Evolutionary conservation across 805 yeast genomes (phyloP).

Genomic region (Kuraishia molischiana): DNA sequence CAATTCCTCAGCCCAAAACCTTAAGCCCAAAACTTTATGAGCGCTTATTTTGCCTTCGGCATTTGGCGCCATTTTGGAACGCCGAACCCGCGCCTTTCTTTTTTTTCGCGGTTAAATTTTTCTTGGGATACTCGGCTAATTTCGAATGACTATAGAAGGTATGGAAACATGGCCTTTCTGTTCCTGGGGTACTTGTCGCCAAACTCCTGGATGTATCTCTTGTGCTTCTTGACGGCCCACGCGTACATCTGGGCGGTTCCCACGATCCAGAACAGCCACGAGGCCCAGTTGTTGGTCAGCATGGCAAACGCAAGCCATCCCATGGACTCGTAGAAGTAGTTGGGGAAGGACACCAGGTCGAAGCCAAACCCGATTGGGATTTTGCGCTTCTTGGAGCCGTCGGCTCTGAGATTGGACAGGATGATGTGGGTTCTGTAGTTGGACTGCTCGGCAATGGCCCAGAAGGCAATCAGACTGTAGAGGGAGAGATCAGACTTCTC

Average conservation of each 20-base stretch:
- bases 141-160: slow-evolving; percentile 47
- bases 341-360: slow-evolving; percentile 77
- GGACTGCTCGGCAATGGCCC: slow-evolving; percentile 56
- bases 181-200: slow-evolving; percentile 72
- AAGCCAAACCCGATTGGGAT: slow-evolving; percentile 86
- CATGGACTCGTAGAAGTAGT: slow-evolving; percentile 80
- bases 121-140: too few relatives aligned
- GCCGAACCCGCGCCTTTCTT: too few relatives aligned
- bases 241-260: slow-evolving; percentile 76
- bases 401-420: slow-evolving; percentile 48
- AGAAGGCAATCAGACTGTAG: slow-evolving; percentile 28
- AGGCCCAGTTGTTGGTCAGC: slow-evolving; percentile 68
- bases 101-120: too few relatives aligned
- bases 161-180: slow-evolving; percentile 78
- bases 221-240: slow-evolving; percentile 89
- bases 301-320: slow-evolving; percentile 67
- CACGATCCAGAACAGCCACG: slow-evolving; percentile 60
- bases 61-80: too few relatives aligned
- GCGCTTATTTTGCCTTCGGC: too few relatives aligned
- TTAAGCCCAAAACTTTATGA: too few relatives aligned
- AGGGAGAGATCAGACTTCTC: slow-evolving; percentile 23
- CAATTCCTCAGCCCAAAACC: too few relatives aligned
- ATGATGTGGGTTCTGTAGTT: slow-evolving; percentile 66
- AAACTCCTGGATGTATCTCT: slow-evolving; percentile 53
- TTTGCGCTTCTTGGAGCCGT: slow-evolving; percentile 46